Conservation (phyloP, 306 rosid genomes). For the Quercus alba region DNA sequence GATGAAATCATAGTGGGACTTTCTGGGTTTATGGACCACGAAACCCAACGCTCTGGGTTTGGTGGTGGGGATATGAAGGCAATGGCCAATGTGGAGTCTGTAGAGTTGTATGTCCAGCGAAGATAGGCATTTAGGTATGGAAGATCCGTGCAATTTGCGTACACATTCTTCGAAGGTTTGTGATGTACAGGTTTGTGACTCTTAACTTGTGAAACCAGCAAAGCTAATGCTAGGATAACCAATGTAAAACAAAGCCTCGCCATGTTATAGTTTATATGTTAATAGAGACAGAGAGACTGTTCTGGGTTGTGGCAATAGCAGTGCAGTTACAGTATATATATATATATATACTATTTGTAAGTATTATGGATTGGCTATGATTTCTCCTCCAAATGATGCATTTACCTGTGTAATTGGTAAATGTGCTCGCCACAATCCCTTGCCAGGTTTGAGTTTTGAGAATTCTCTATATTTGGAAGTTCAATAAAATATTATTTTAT, state of each 20-base stretch:
- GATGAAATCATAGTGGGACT: slow-evolving; percentile 50
- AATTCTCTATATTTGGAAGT: background rate
- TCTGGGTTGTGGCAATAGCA: too few relatives aligned
- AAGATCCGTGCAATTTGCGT: slow-evolving; percentile 54
- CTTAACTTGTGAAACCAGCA: slow-evolving; percentile 22
- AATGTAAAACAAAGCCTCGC: slow-evolving; percentile 14
- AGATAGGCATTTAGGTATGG: slow-evolving; percentile 41
- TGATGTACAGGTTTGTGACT: slow-evolving; percentile 43
- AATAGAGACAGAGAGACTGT: background rate
- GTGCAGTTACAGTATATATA: too few relatives aligned
- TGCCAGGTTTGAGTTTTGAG: too few relatives aligned
- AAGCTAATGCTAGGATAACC: background rate
- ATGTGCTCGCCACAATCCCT: too few relatives aligned
- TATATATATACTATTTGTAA: too few relatives aligned
- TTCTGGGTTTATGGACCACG: slow-evolving; percentile 74
- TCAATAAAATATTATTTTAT: too few relatives aligned
- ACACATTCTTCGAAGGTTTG: slow-evolving; percentile 38
- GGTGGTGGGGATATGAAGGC: slow-evolving; percentile 49
- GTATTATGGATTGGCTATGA: too few relatives aligned
- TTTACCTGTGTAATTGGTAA: too few relatives aligned
- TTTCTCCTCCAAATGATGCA: too few relatives aligned
- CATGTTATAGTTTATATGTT: slow-evolving; percentile 16
- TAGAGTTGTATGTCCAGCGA: slow-evolving; percentile 48
- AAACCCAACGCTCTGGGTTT: slow-evolving; percentile 42
- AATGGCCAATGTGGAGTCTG: slow-evolving; percentile 56